Base-by-base conservation (phyloP, 2,329 filamentous ascomycete genomes). In the Incumbomyces lentus region DNA sequence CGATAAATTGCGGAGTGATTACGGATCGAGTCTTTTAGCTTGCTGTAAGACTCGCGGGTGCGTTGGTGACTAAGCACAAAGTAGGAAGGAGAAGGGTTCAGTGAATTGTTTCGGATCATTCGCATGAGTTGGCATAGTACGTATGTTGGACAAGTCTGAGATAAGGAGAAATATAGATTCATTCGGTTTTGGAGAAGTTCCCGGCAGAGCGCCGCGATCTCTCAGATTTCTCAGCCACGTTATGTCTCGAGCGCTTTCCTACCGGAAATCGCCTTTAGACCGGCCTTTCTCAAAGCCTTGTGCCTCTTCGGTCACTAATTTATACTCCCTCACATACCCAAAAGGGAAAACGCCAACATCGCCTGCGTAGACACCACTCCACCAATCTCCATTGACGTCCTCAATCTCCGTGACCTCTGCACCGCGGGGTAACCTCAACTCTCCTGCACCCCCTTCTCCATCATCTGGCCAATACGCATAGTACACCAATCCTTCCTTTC, bases 311-410 rank as follows among this genome's bases (percentile, higher is more conserved):
- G 17, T 19, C 18, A 29, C 3, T n/a, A 4, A 18, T 13, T 19
- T 40, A 19, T 18, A 7, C 22, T 79, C 59, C 54, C 69, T 69
- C 19, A 88, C 84, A 71, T 90, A 90, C 6, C 78, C 76, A 6
- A 81, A 81, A 3, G 89, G 89, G 60, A 95, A 93, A 53, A 95
- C 58, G 0, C 87, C 89, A 56, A 78, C 81, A 18, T 68, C 69
- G 0, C 87, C 88, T 67, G 87, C 88, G 69, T 94, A 95, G 22
- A 80, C 79, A 0, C 90, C 90, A 67, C 82, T 84, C 59, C 76
- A 88, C 89, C 89, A 96, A 62, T 95, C 88, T 14, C 82, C 85
- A 62, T 95, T 95, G 40, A 93, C 79, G 62, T 92, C 84, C 61
- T 90, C 83, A 32, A 84, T 79, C 67, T 96, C 90, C 6, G 75